Base-by-base conservation (phyloP, 345 rosid species). In the Garcia nutans region DNA sequence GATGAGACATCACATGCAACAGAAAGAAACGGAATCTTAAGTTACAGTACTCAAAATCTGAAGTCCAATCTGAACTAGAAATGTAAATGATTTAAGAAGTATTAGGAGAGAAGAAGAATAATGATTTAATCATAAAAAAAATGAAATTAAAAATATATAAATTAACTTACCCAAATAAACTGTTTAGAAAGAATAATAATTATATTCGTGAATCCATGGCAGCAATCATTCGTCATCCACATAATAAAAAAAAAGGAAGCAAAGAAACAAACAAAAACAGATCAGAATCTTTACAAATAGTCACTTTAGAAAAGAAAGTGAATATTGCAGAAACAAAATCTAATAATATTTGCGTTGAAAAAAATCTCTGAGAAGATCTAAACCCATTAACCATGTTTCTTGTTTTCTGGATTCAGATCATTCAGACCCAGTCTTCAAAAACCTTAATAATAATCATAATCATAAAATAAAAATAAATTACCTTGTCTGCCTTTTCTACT, bases 401-500 rank as follows among this genome's bases (percentile, higher is more conserved):
- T 68, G 42, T 26, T 68, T 28, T 50, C 24, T 58, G 72, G 49
- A 45, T 37, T 37, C 41, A 5, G 41, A 37, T 37, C 41, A 3
- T 37, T 55, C 44, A 24, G 33, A 54, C 65, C 37, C 66, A 66
- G 78, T 75, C 72, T 66, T 55, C 50, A 23, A 50, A 26, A 54
- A 15, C 57, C 44, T 37, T 5, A 23, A 57, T 45, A 79, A 42
- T 47, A 55, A 44, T 10, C 47, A 31, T 11, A 28, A 0, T 8
- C n/a, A 47, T 7, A 47, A 44, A 59, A 41, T 55, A 55, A 66
- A 28, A 24, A 15, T 65, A 58, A 45, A 44, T 59, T 85, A 93
- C 98, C 98, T 91, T 93, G 98, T 77, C 98, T 88, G 69, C 98
- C 98, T 78, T 91, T 91, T 76, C 98, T 90, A 57, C 94, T 89